phyloP scores from a whole-genome alignment of 2,329 filamentous ascomycete genomes.

The Chrysoporthe cubensis region DNA sequence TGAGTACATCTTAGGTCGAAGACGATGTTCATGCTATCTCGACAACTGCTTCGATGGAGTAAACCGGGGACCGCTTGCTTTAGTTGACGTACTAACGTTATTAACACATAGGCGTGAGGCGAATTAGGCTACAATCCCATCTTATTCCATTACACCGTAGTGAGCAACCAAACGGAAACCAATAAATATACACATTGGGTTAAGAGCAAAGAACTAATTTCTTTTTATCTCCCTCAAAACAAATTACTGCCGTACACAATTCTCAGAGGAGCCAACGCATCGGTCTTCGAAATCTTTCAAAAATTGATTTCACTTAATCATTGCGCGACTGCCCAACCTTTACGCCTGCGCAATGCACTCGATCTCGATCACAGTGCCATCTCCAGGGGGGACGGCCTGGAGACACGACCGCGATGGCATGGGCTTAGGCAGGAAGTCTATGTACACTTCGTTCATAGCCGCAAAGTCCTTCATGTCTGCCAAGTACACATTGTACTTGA shows the following conservation, averaged over 20 bases:
- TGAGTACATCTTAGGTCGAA: not conserved
- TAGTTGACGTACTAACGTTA: not conserved
- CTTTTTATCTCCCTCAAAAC: too few species aligned
- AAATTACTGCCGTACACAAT: too few species aligned
- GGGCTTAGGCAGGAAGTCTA: constrained; percentile 45
- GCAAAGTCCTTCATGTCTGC: constrained; percentile 37
- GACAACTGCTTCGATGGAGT: not conserved
- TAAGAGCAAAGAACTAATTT: not conserved
- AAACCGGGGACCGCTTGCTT: not conserved
- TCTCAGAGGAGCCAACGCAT: too few species aligned
- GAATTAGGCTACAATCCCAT: too few species aligned
- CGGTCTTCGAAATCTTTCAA: too few species aligned
- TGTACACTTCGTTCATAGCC: constrained; percentile 41
- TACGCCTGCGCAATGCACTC: constrained; percentile 48
- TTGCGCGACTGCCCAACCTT: not conserved
- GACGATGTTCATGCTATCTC: not conserved
- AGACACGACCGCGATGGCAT: constrained; percentile 48
- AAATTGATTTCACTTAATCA: not conserved
- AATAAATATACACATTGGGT: too few species aligned
- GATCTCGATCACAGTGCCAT: constrained; percentile 48
- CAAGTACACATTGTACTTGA: constrained; percentile 38
- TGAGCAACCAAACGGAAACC: too few species aligned
- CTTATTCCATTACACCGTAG: too few species aligned
- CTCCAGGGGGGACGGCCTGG: constrained; percentile 44
- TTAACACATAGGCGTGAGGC: not conserved